Evolutionary conservation across 805 yeast genomes (phyloP).

Genomic region (Candida michaelii): DNA sequence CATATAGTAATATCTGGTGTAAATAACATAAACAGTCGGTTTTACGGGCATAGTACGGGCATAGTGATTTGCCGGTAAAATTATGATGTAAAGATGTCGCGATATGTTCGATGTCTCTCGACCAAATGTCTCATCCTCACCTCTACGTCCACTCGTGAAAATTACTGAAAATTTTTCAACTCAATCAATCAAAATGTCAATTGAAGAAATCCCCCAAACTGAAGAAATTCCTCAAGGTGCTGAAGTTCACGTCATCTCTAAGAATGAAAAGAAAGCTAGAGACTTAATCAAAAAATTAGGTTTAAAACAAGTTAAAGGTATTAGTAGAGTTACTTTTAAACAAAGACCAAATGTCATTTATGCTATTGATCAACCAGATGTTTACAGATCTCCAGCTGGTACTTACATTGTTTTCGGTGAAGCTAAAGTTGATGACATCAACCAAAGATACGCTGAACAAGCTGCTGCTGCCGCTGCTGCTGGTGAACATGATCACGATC

Average conservation of each 20-base stretch:
- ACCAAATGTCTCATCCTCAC: not conserved
- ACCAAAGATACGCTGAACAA: conserved; percentile 76
- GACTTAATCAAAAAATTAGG: conserved; percentile 83
- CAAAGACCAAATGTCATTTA: conserved; percentile 87
- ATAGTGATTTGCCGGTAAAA: no score
- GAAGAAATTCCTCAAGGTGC: conserved; percentile 73
- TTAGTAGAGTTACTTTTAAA: conserved; percentile 93
- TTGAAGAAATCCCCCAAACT: conserved; percentile 57
- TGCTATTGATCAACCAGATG: conserved; percentile 93
- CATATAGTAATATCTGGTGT: no score
- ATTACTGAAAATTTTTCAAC: conserved; percentile 14
- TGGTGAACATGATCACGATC: conserved; percentile 22
- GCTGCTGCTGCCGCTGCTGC: conserved; percentile 42
- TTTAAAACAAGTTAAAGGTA: conserved; percentile 87
- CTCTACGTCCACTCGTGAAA: not conserved
- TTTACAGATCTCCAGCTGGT: conserved; percentile 90
- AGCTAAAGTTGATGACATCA: conserved; percentile 93
- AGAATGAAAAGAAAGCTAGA: conserved; percentile 95
- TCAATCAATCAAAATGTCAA: conserved; percentile 30
- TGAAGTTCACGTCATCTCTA: conserved; percentile 75
- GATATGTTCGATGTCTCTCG: not conserved
- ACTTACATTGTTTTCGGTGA: conserved; percentile 97
- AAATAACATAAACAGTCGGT: no score
- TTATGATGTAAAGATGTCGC: no score
- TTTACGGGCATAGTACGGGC: no score